Evolutionary conservation across 352 stramenopile genomes (phyloP).

Genomic region (Sclerospora graminicola): DNA sequence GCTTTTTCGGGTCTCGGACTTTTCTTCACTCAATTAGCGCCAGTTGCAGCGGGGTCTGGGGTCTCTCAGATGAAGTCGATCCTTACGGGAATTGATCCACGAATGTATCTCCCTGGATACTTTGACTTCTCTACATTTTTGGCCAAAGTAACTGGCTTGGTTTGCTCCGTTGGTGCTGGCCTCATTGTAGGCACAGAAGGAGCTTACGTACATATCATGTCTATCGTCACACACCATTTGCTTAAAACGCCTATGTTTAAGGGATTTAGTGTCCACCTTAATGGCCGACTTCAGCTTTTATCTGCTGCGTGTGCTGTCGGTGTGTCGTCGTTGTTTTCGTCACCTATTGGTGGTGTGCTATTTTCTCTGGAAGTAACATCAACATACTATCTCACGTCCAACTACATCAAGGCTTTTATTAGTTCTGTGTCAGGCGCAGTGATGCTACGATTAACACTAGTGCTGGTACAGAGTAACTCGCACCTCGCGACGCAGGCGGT

Average conservation of each 20-base stretch:
- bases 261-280: slow-evolving; percentile 61
- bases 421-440: slow-evolving; percentile 64
- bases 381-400: slow-evolving; percentile 84
- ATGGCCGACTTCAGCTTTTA: slow-evolving; percentile 82
- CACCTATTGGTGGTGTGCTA: slow-evolving; percentile 89
- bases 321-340: slow-evolving; percentile 89
- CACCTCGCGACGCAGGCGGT: slow-evolving; percentile 36
- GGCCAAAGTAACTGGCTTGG: slow-evolving; percentile 88
- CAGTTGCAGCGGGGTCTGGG: slow-evolving; percentile 60
- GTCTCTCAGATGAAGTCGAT: slow-evolving; percentile 87
- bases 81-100: slow-evolving; percentile 71
- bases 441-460: slow-evolving; percentile 66
- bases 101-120: slow-evolving; percentile 74
- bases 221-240: slow-evolving; percentile 86
- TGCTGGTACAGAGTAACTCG: slow-evolving; percentile 43
- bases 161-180: slow-evolving; percentile 89
- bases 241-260: slow-evolving; percentile 70
- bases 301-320: slow-evolving; percentile 87
- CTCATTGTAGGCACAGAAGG: slow-evolving; percentile 97
- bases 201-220: slow-evolving; percentile 97
- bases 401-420: slow-evolving; percentile 87
- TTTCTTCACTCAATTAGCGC: slow-evolving; percentile 62
- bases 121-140: slow-evolving; percentile 79
- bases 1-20: slow-evolving; percentile 54
- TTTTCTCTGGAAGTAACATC: slow-evolving; percentile 92